These are phyloP conservation scores for Inonotus hispidus DNA, from an alignment of 1,284 basidiomycete genomes.

Conservation along the genomic window DNA sequence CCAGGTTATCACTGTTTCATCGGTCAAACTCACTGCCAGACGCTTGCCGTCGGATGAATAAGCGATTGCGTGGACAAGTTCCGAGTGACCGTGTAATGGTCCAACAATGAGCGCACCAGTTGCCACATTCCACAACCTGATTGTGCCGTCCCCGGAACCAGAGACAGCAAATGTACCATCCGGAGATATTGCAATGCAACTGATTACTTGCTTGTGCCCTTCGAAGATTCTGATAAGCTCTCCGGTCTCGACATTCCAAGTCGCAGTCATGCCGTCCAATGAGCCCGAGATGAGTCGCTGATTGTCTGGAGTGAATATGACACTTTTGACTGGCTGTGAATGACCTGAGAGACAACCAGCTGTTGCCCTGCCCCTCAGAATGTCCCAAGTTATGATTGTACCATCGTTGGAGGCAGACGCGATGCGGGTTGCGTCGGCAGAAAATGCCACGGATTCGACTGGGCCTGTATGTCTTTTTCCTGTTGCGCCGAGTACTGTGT, in stretches of 20 bases:
- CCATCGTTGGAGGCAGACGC: conserved; percentile 12
- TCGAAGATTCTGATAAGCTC: neutral
- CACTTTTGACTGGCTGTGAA: neutral
- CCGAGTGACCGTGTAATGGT: neutral
- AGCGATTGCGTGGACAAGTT: neutral
- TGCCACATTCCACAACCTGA: neutral
- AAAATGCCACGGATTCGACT: neutral
- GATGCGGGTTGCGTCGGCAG: neutral
- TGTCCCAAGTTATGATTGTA: conserved; percentile 15
- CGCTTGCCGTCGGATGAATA: neutral
- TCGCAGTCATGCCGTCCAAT: neutral
- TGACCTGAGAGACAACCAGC: neutral
- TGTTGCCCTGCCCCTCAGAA: neutral
- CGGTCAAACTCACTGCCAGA: neutral
- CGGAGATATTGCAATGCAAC: conserved; percentile 14
- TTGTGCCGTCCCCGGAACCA: neutral
- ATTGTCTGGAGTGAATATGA: neutral
- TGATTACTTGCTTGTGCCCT: conserved; percentile 15
- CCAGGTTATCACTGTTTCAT: neutral
- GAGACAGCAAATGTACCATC: neutral
- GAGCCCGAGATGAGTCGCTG: neutral
- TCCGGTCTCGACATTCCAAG: neutral
- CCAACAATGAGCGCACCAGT: neutral
- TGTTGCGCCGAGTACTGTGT: neutral
- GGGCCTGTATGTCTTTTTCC: neutral